Evolutionary conservation across 1,284 basidiomycete genomes (phyloP), one percentile per base, ranked within the genome.

Genomic region (Phylloporus sp.): DNA sequence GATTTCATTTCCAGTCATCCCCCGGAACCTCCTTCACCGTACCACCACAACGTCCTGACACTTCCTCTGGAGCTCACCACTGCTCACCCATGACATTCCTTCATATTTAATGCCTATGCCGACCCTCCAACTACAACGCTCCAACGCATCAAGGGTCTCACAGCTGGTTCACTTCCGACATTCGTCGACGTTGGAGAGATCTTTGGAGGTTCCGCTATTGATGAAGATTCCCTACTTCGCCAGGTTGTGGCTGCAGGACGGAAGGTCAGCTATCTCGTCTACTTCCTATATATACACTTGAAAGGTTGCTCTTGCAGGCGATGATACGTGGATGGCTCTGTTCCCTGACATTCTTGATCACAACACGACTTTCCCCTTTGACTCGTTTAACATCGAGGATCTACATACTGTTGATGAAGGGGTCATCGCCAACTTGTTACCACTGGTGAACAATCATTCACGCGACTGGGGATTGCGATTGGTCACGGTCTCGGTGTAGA

Each of bases 361-460:
- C 39, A 91, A 92, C 71, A 89, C 93, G 82, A 85, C 90, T 1
- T 92, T 90, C 78, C 92, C 96, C 0, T 99, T 91, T 78, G 96
- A 98, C 80, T 98, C 96, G 1, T 99, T 99, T 87, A 97, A 99
- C 80, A 97, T 99, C 68, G 97, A 99, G 80, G 98, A 99, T 78
- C 85, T 99, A 23, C 95, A 99, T 77, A 94, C 95, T 0, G 98
- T 99, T 47, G 98, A 99, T 76, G 85, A 92, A 62, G 97, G 97
- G 14, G 96, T 99, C 66, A 85, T 99, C n/a, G 90, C 96, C 72
- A 93, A 94, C 0, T 88, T 97, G 19, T 85, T 99, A 15, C 82
- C 81, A 59, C 23, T 72, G 49, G 72, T 79, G 29, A 68, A 83
- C 70, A 74, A 83, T 64, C 64, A 72, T 12, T 75, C 77, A 2